Evolutionary conservation across 2,329 filamentous ascomycete species (phyloP).

Genomic region (Ustulina deusta): DNA sequence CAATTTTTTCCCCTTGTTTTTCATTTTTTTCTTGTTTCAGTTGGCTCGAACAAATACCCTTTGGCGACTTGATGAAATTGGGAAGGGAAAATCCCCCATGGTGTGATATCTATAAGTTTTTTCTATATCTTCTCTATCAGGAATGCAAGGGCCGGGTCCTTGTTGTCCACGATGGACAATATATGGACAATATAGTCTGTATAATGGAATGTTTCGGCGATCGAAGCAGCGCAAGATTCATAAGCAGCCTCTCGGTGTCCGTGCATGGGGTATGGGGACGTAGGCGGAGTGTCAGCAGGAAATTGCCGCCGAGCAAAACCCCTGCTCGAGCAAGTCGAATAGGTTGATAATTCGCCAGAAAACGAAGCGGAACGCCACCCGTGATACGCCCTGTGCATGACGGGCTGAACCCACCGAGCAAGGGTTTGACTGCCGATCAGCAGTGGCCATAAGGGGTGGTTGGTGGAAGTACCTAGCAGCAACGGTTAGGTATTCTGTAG

Average conservation of each 20-base stretch:
- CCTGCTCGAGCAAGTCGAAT: slow-evolving; percentile 13
- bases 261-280: neutral
- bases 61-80: slow-evolving; percentile 17
- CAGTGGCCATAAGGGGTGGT: slow-evolving; percentile 2
- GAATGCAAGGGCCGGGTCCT: neutral
- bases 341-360: slow-evolving; percentile 28
- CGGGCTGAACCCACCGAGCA: slow-evolving; percentile 19
- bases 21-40: neutral
- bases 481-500: neutral
- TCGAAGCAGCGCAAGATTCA: neutral
- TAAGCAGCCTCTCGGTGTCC: slow-evolving; percentile 12
- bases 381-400: slow-evolving; percentile 16
- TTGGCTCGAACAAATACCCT: slow-evolving; percentile 15
- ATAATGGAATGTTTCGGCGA: slow-evolving; percentile 1
- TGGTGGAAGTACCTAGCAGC: neutral
- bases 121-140: neutral
- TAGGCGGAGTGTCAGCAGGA: neutral
- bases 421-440: slow-evolving; percentile 26
- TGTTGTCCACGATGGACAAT: slow-evolving; percentile 4
- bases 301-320: slow-evolving; percentile 11
- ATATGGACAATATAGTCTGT: neutral
- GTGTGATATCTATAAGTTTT: slow-evolving; percentile 1
- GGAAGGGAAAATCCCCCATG: slow-evolving; percentile 2
- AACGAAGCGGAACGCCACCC: slow-evolving; percentile 22
- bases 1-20: neutral